Evolutionary conservation across 2,329 filamentous ascomycete species (phyloP).

Genomic region (Microsporum ferrugineum): DNA sequence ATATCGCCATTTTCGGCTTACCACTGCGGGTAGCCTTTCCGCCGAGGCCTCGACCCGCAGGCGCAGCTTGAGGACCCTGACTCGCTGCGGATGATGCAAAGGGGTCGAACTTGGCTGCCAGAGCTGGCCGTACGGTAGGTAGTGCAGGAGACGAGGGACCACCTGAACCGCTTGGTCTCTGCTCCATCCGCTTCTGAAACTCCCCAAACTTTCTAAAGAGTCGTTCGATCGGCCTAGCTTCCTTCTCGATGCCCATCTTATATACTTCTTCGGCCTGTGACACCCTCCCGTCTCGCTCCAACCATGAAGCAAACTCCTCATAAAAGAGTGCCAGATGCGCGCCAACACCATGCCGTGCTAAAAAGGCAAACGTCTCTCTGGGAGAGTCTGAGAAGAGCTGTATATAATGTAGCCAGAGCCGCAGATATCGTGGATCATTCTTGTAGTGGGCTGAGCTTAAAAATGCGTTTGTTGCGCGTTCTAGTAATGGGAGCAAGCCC

Average conservation of each 20-base stretch:
- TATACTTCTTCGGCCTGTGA: conserved; percentile 90
- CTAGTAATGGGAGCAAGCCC: conserved; percentile 77
- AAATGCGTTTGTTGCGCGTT: conserved; percentile 85
- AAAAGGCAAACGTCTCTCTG: conserved; percentile 81
- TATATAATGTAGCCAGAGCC: conserved; percentile 90
- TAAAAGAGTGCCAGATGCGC: conserved; percentile 85
- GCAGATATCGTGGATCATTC: conserved; percentile 88
- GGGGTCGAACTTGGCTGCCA: conserved; percentile 77
- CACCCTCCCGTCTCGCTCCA: conserved; percentile 76
- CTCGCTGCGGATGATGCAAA: conserved; percentile 49
- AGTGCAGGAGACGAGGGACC: conserved; percentile 79
- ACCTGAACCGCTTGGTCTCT: conserved; percentile 47
- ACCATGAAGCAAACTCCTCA: conserved; percentile 89
- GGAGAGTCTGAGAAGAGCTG: conserved; percentile 86
- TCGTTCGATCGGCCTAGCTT: conserved; percentile 70
- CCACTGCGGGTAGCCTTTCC: conserved; percentile 49
- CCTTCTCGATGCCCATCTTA: conserved; percentile 73
- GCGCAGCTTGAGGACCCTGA: conserved; percentile 52
- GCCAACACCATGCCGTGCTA: conserved; percentile 78
- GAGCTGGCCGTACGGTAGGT: conserved; percentile 66
- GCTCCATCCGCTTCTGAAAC: conserved; percentile 70
- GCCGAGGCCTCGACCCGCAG: conserved; percentile 36
- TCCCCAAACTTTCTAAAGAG: conserved; percentile 82
- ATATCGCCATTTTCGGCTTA: conserved; percentile 78
- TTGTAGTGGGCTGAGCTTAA: conserved; percentile 78